Evolutionary conservation across 2,329 filamentous ascomycete genomes (phyloP), one percentile per base, ranked within the genome.

Genomic region (Penicillium sp.): DNA sequence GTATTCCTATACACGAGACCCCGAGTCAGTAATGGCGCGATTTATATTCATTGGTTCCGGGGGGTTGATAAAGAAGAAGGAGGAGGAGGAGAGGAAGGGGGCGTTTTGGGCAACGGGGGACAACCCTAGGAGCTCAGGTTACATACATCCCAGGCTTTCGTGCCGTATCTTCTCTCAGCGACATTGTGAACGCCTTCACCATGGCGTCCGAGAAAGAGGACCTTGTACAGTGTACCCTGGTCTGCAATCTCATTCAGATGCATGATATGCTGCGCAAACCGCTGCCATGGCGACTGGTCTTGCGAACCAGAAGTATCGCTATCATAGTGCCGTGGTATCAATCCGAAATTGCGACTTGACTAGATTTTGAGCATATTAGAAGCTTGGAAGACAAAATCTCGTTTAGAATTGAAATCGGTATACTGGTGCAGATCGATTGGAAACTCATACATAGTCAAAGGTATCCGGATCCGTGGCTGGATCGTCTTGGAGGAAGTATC

Each of bases 181-280:
- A 80, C 79, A 58, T 84, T 84, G 65, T 84, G 79, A 50, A 72
- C 72, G 4, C 81, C 81, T 61, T 84, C 74, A 24, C 81, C 81
- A 58, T 84, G 81, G 27, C 81, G 74, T 37, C 77, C 80, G 34
- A 82, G 66, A 58, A 78, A 81, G 34, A 84, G 67, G 0, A 84
- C 66, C 44, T 77, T 77, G 64, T 81, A 83, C 25, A 65, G 64
- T 4, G 71, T 69, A 33, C 67, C 67, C 0, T 57, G 40, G 0
- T 61, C 60, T 3, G 65, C 65, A 2, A 71, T 48, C 48, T 48
- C 37, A 57, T 78, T 77, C n/a, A 82, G 59, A 3, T 63, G 59
- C 7, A 63, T 52, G 13, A 83, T 65, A 51, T 78, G 72, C 39
- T 70, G 56, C 9, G 64, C 62, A 39, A 83, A 78, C 9, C 75